These are phyloP conservation scores for Huntiella decipiens DNA, from an alignment of 2,329 filamentous ascomycete species.

Conservation along the genomic window DNA sequence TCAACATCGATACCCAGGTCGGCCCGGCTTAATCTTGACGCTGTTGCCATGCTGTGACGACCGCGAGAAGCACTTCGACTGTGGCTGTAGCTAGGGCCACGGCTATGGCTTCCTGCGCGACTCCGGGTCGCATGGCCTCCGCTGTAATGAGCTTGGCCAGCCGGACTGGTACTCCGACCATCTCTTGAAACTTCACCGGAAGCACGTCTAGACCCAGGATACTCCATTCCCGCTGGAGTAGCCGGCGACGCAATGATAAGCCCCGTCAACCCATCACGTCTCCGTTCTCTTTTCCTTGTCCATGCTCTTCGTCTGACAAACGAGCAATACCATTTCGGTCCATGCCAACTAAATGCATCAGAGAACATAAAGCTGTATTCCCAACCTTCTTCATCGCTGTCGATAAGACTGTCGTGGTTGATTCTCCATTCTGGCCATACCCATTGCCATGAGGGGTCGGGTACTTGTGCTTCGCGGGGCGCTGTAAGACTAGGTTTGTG, in stretches of 20 bases:
- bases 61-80: conserved; percentile 2
- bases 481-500: conserved; percentile 41
- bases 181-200: neutral
- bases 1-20: conserved; percentile 33
- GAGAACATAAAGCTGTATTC: conserved; percentile 84
- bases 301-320: conserved; percentile 83
- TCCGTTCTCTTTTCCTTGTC: conserved; percentile 61
- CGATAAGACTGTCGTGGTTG: conserved; percentile 52
- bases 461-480: conserved; percentile 76
- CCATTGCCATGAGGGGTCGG: conserved; percentile 93
- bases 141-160: neutral
- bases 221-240: neutral
- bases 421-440: conserved; percentile 47
- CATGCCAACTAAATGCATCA: conserved; percentile 65
- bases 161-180: neutral
- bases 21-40: conserved; percentile 19
- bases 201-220: neutral
- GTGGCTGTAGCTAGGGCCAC: neutral
- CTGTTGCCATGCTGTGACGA: conserved; percentile 7
- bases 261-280: conserved; percentile 22
- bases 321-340: conserved; percentile 79
- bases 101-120: neutral
- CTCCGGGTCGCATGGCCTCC: too few species aligned
- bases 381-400: conserved; percentile 71
- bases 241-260: conserved; percentile 2